Evolutionary conservation across 345 rosid species (phyloP).

Genomic region (Zanthoxylum bungeanum): DNA sequence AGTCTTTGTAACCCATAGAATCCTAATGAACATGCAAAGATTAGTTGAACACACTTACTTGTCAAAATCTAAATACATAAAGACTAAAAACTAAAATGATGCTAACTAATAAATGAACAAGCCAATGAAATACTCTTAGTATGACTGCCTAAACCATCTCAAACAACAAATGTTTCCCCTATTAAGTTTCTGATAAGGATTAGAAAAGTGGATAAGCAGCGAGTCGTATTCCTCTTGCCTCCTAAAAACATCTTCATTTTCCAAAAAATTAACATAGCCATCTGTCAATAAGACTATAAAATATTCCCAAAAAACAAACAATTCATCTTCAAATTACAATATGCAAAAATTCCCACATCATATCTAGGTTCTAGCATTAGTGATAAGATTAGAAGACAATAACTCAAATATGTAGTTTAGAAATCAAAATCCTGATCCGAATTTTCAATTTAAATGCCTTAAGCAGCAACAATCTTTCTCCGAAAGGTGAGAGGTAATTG

Average conservation of each 20-base stretch:
- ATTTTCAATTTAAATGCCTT: background rate
- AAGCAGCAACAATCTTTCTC: background rate
- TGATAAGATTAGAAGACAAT: background rate
- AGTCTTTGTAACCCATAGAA: slow-evolving; percentile 53
- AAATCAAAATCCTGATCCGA: background rate
- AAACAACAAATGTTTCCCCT: background rate
- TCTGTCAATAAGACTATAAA: background rate
- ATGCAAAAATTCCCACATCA: background rate
- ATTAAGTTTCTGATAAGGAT: background rate
- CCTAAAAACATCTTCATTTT: background rate
- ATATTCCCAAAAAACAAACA: background rate
- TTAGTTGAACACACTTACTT: slow-evolving; percentile 1
- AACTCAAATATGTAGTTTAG: background rate
- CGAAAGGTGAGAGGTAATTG: background rate
- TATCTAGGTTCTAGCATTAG: background rate
- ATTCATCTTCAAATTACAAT: background rate
- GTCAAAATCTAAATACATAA: background rate
- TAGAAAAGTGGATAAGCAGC: background rate
- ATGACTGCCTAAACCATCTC: background rate
- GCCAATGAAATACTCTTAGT: background rate
- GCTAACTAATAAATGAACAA: slow-evolving; percentile 10
- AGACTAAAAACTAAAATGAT: background rate
- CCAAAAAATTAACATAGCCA: background rate
- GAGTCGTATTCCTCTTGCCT: background rate
- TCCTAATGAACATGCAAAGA: slow-evolving; percentile 50